Base-by-base conservation (phyloP, 352 stramenopile species). In the Pythium brassicae region DNA sequence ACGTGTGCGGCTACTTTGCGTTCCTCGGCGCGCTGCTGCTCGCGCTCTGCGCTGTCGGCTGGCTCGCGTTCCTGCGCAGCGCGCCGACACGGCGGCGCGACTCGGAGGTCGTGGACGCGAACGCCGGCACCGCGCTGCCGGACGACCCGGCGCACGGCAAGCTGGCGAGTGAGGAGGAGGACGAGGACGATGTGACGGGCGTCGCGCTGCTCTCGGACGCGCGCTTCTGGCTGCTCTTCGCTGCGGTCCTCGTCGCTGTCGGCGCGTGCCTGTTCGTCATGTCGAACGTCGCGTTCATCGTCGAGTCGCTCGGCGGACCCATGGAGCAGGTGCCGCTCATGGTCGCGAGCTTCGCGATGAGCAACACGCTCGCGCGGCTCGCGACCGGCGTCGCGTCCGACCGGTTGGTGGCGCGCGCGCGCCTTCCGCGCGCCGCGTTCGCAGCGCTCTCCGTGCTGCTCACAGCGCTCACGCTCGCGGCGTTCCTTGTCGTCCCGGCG, bases 231-330 rank as follows among this genome's bases (percentile, higher is more conserved):
- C 68, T 92, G 57, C 73, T 94, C 14, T 92, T 94, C 49, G 61
- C 75, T 7, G 67, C 77, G 4, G 80, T 94, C 42, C 76, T 94
- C 52, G 82, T 94, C 54, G 57, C 83, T 27, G 77, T 94, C 62
- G 84, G 84, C 25, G 74, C 75, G 1, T 78, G 76, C 0, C 50
- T 92, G 10, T 78, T 92, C 50, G 70, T 94, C 46, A 90, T 94
- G 78, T 89, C 83, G 27, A 94, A 94, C 57, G 74, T 94, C 5
- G 76, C 82, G 7, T 94, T 94, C 61, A 87, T 94, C 49, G 75
- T 92, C 35, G 82, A 94, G 59, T 90, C 82, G 14, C 65, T 87
- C 17, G 66, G 68, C 17, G 82, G 80, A 0, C 65, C 69, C 2
- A 62, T 78, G 49, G 66, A 83, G 2, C 80, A 90, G 54, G 74